Conservation (phyloP, 352 stramenopile genomes). For the Phytophthora aleatoria region DNA sequence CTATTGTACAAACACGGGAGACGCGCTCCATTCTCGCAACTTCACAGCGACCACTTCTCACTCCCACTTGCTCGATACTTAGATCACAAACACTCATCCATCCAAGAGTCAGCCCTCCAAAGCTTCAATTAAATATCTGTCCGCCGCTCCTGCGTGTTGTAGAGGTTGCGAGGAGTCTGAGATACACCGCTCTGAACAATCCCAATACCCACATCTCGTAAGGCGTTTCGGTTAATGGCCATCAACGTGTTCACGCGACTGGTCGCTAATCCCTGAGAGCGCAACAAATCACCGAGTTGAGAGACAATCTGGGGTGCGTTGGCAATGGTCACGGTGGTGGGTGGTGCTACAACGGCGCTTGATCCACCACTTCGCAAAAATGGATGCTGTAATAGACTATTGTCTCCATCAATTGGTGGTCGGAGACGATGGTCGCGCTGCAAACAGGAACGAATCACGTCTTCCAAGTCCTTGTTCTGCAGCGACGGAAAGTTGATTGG, state of each 20-base stretch:
- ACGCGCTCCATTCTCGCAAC: not conserved
- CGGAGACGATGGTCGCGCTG: constrained; percentile 80
- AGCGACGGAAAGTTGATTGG: constrained; percentile 89
- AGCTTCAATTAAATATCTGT: constrained; percentile 61
- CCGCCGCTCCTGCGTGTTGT: constrained; percentile 67
- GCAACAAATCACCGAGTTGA: constrained; percentile 56
- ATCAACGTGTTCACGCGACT: constrained; percentile 57
- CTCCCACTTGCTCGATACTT: constrained; percentile 4
- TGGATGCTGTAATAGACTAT: constrained; percentile 82
- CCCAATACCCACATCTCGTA: constrained; percentile 23
- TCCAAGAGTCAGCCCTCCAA: constrained; percentile 7
- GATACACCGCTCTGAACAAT: constrained; percentile 10
- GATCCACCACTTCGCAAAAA: constrained; percentile 62
- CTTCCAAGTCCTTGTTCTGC: constrained; percentile 81
- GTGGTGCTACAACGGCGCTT: constrained; percentile 23
- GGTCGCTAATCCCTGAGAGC: constrained; percentile 48
- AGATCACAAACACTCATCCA: constrained; percentile 10
- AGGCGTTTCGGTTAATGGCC: constrained; percentile 48
- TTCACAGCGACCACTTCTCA: not conserved
- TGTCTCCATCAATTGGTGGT: constrained; percentile 78
- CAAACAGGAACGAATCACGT: constrained; percentile 89
- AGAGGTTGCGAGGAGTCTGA: constrained; percentile 38
- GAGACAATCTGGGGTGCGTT: constrained; percentile 49
- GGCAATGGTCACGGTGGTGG: constrained; percentile 43
- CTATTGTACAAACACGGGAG: constrained; percentile 18